phyloP scores from a whole-genome alignment of 1,284 basidiomycete species.

The Irpex rosettiformis region DNA sequence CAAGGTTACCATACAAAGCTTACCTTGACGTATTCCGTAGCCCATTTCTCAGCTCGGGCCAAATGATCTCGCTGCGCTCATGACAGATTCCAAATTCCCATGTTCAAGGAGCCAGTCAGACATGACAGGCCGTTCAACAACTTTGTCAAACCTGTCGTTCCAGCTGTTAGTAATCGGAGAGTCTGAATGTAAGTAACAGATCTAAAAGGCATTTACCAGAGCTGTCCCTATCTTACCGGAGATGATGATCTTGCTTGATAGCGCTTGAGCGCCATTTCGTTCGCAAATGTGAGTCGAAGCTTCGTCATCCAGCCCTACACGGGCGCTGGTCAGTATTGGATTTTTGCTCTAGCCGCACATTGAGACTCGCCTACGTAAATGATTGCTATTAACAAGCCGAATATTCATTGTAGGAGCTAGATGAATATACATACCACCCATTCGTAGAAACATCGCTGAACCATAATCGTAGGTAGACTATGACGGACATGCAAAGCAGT shows the following conservation, averaged over 20 bases:
- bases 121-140: too few species aligned
- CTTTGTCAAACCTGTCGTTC: too few species aligned
- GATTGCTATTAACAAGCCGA: too few species aligned
- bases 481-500: too few species aligned
- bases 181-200: background rate
- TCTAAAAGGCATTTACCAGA: too few species aligned
- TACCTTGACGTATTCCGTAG: background rate
- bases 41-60: background rate
- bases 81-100: conserved; percentile 45
- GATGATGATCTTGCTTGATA: background rate
- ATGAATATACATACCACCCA: too few species aligned
- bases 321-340: conserved; percentile 33
- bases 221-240: background rate
- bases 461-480: too few species aligned
- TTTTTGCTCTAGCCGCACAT: conserved; percentile 33
- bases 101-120: conserved; percentile 38
- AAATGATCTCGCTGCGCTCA: conserved; percentile 33
- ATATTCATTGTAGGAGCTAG: too few species aligned
- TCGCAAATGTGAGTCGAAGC: conserved; percentile 1
- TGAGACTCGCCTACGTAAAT: too few species aligned
- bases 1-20: background rate
- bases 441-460: too few species aligned
- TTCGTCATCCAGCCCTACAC: conserved; percentile 42
- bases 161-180: too few species aligned
- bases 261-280: background rate